Percentiles rank a stretch among this genome's conserved stretches.
These are phyloP conservation scores for Lepiota venenata DNA, from an alignment of 768 basidiomycete genomes.

Conservation along the genomic window DNA sequence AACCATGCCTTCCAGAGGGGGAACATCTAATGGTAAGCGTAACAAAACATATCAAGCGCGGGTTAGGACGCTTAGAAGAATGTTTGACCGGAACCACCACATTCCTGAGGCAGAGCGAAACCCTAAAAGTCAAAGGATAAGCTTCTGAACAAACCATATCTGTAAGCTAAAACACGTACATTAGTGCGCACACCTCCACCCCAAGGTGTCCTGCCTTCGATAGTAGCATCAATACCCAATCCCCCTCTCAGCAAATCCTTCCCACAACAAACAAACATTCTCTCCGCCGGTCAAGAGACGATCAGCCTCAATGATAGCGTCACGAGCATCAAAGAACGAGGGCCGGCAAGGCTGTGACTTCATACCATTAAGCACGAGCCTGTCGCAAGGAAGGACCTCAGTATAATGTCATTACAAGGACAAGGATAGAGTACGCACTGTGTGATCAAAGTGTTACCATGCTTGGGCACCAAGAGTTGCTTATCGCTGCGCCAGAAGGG, in stretches of 20 bases:
- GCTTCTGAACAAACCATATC: neutral
- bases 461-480: conserved; percentile 74
- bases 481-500: conserved; percentile 53
- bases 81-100: conserved; percentile 6
- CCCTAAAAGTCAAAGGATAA: conserved; percentile 17
- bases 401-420: neutral
- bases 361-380: conserved; percentile 88
- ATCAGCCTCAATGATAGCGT: conserved; percentile 91
- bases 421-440: conserved; percentile 46
- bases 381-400: conserved; percentile 16
- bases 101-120: conserved; percentile 24
- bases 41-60: too few relatives aligned
- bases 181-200: conserved; percentile 84
- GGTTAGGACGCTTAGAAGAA: too few relatives aligned
- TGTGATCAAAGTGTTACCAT: conserved; percentile 84
- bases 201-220: conserved; percentile 84
- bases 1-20: too few relatives aligned
- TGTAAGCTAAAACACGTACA: conserved; percentile 27
- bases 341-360: conserved; percentile 94
- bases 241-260: conserved; percentile 81
- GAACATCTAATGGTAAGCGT: too few relatives aligned
- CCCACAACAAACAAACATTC: conserved; percentile 88
- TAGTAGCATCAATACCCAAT: conserved; percentile 70
- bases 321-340: conserved; percentile 84
- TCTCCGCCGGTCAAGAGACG: conserved; percentile 87